A percentile compares a stretch with the other conserved stretches of the same genome.
phyloP scores from a whole-genome alignment of 2,329 filamentous ascomycete genomes.

The Aureobasidium sp. region DNA sequence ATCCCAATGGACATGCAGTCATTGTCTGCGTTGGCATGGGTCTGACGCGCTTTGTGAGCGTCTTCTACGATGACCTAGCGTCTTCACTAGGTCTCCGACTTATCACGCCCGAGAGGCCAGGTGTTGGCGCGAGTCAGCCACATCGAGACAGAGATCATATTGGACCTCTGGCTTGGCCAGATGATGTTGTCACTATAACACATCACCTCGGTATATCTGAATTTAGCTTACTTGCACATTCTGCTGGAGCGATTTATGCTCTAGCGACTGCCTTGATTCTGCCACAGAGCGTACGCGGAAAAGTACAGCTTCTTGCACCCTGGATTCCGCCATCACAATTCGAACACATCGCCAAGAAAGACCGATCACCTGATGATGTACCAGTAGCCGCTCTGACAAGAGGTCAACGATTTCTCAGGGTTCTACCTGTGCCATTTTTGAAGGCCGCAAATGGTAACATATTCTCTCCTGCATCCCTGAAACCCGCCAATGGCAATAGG shows the following conservation, averaged over 20 bases:
- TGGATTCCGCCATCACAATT: constrained; percentile 98
- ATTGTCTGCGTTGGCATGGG: constrained; percentile 99
- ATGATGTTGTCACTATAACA: constrained; percentile 94
- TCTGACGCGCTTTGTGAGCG: constrained; percentile 93
- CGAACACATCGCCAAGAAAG: constrained; percentile 69
- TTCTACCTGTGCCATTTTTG: constrained; percentile 88
- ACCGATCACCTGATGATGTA: constrained; percentile 37
- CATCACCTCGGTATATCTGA: constrained; percentile 92
- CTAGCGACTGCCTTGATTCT: constrained; percentile 95
- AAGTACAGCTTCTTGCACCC: constrained; percentile 93
- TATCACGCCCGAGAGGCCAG: constrained; percentile 94
- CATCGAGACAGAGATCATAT: constrained; percentile 86
- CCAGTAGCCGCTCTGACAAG: constrained; percentile 91
- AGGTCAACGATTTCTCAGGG: constrained; percentile 89
- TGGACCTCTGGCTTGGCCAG: constrained; percentile 88
- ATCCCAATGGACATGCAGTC: constrained; percentile 90
- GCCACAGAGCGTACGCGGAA: constrained; percentile 94
- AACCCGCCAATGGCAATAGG: constrained; percentile 34
- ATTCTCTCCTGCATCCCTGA: constrained; percentile 74
- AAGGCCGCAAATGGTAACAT: constrained; percentile 97
- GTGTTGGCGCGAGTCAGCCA: constrained; percentile 90
- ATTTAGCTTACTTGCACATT: constrained; percentile 96
- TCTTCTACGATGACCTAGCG: constrained; percentile 97
- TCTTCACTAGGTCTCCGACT: constrained; percentile 87
- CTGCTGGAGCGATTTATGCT: constrained; percentile 97